Percentiles rank a stretch among this genome's conserved stretches.
phyloP scores from a whole-genome alignment of 176 grass and related monocot species.

The Phoenix dactylifera region DNA sequence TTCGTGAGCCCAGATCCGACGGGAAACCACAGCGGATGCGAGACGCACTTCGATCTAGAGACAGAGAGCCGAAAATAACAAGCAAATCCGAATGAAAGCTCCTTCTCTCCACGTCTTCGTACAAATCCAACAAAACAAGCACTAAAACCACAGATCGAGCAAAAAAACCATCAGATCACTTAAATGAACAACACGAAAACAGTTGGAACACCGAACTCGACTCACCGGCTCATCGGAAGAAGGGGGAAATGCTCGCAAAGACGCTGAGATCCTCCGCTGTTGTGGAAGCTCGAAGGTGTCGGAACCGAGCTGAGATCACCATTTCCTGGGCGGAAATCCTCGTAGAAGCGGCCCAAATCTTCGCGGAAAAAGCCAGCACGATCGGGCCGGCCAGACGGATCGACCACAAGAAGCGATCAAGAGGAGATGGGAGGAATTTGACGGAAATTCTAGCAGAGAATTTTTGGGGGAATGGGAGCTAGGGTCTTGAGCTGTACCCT shows the following conservation, averaged over 20 bases:
- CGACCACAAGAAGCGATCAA: neutral
- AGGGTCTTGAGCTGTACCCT: neutral
- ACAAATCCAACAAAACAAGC: too few relatives aligned
- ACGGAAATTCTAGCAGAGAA: neutral
- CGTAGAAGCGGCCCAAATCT: neutral
- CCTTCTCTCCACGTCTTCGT: too few relatives aligned
- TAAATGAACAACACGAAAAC: too few relatives aligned
- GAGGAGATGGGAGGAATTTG: neutral
- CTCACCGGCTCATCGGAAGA: constrained; percentile 26
- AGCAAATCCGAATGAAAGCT: too few relatives aligned
- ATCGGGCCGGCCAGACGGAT: neutral
- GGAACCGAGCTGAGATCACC: neutral
- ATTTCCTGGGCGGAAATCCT: neutral
- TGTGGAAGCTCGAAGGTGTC: too few relatives aligned
- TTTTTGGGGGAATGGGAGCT: neutral
- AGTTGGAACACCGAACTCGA: neutral
- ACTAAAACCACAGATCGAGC: constrained; percentile 2
- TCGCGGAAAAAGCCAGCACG: neutral
- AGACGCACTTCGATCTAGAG: neutral
- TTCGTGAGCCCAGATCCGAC: constrained; percentile 25
- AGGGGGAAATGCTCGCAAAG: neutral
- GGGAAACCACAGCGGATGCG: neutral
- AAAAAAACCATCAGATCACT: neutral
- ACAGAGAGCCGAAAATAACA: neutral
- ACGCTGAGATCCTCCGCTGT: too few relatives aligned